Evolutionary conservation across 495 filamentous ascomycete genomes (phyloP), one percentile per base, ranked within the genome.

Genomic region (Xylaria venustula): DNA sequence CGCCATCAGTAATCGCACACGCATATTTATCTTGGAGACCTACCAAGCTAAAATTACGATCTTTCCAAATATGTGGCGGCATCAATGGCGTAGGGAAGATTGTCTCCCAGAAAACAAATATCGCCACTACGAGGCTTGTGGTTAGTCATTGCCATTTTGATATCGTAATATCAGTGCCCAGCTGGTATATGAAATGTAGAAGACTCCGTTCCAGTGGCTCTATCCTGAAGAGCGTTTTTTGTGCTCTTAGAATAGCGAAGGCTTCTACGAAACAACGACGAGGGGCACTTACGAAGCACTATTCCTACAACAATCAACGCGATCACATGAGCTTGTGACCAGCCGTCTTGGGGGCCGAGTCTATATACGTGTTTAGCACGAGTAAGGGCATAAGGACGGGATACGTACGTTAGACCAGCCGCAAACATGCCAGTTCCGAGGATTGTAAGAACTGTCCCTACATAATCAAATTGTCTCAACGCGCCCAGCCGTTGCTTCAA

Each of bases 371-470:
- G 7, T 46, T 37, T 28, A 7, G 25, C 46, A 73, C 50, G 70
- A 60, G 54, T 51, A 41, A 42, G 14, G 28, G 58, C 42, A 19
- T 17, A 49, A 17, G 8, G 11, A 53, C 11, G 30, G 14, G 8
- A 36, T 20, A 79, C 82, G 67, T 70, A 88, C 86, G 84, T 86
- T 54, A 90, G 77, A 8, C 78, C 81, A 19, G 83, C 82, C 8
- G 83, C 87, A 64, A 90, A 84, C 69, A 88, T 73, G 1, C 85
- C 86, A 62, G 87, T 84, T 1, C 88, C 88, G 49, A 82, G 77
- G 49, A 90, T 79, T 19, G 85, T 83, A 64, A 89, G 66, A 15
- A 80, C 64, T 1, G 86, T 87, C 0, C 87, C 88, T 19, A 88
- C 71, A 12, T 84, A 65, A 71, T 90, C 87, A 68, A 90, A 85